phyloP scores from a whole-genome alignment of 108 stramenopile species.

The Mediolabrus comicus region DNA sequence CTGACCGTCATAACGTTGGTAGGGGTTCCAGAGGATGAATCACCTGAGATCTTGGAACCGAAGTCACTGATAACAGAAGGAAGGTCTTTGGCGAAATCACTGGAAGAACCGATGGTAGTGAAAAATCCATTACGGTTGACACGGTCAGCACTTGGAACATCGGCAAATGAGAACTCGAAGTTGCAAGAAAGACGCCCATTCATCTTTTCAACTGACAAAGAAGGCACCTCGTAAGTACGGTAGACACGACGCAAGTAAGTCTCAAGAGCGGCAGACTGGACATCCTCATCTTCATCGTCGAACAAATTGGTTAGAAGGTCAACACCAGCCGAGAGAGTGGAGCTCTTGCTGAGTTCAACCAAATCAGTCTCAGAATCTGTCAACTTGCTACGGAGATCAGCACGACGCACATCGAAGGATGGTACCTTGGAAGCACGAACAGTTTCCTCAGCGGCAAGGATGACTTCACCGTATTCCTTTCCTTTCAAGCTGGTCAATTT shows the following conservation, averaged over 20 bases:
- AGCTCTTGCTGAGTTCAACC: constrained; percentile 60
- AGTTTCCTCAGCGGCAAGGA: constrained; percentile 71
- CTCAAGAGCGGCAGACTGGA: constrained; percentile 78
- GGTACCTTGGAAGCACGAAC: constrained; percentile 78
- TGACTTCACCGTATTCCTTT: constrained; percentile 87
- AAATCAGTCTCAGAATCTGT: constrained; percentile 65
- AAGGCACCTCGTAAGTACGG: constrained; percentile 86
- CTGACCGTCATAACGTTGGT: constrained; percentile 89
- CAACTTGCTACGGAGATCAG: constrained; percentile 74
- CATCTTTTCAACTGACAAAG: constrained; percentile 56
- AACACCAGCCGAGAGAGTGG: constrained; percentile 90
- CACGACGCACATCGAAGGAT: constrained; percentile 79
- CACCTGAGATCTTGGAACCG: constrained; percentile 57
- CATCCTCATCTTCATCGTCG: constrained; percentile 64
- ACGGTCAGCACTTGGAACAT: constrained; percentile 65
- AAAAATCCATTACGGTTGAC: constrained; percentile 74
- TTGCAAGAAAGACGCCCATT: constrained; percentile 76
- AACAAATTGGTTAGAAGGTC: constrained; percentile 92
- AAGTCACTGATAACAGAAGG: constrained; percentile 64
- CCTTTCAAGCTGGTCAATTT: constrained; percentile 65
- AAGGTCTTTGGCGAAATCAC: constrained; percentile 52
- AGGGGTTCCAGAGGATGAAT: constrained; percentile 52
- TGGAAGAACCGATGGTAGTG: constrained; percentile 52
- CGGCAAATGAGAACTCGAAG: constrained; percentile 89
- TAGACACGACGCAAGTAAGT: constrained; percentile 94